These are phyloP conservation scores for Parmelia sp. DNA, from an alignment of 495 filamentous ascomycete genomes.

Conservation along the genomic window DNA sequence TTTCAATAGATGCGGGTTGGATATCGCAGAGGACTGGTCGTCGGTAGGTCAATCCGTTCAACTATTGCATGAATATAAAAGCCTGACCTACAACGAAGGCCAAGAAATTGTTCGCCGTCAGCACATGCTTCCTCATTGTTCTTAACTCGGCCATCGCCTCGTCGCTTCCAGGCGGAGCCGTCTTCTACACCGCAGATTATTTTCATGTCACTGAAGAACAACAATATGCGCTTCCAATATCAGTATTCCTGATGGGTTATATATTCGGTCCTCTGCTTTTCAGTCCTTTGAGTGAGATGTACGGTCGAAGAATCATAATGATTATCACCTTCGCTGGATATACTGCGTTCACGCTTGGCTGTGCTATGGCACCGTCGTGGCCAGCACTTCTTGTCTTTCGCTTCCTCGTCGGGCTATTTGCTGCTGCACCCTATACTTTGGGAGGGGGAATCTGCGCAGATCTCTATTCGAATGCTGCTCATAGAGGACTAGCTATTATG, in stretches of 20 bases:
- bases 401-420: slow-evolving; percentile 45
- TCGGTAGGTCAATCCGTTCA: slow-evolving; percentile 24
- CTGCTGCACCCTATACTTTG: slow-evolving; percentile 44
- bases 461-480: slow-evolving; percentile 28
- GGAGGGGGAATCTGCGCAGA: slow-evolving; percentile 52
- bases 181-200: slow-evolving; percentile 22
- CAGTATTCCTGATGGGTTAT: slow-evolving; percentile 58
- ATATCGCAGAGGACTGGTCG: slow-evolving; percentile 38
- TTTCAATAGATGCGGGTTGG: neutral
- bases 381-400: slow-evolving; percentile 47
- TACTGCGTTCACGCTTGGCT: slow-evolving; percentile 45
- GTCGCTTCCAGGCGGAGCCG: slow-evolving; percentile 49
- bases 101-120: slow-evolving; percentile 47
- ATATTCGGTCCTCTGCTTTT: slow-evolving; percentile 52
- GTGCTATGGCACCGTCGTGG: slow-evolving; percentile 43
- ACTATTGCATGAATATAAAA: neutral
- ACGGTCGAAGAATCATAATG: slow-evolving; percentile 49
- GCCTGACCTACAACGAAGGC: slow-evolving; percentile 20
- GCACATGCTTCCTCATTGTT: slow-evolving; percentile 48
- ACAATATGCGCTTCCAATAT: slow-evolving; percentile 49
- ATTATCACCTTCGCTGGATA: slow-evolving; percentile 47
- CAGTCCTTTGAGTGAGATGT: slow-evolving; percentile 59
- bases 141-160: slow-evolving; percentile 60
- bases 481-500: slow-evolving; percentile 17
- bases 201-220: slow-evolving; percentile 9